A percentile compares a stretch with the other conserved stretches of the same genome.
Evolutionary conservation across 2,329 filamentous ascomycete species (phyloP).

Genomic region (Daldinia sp.): DNA sequence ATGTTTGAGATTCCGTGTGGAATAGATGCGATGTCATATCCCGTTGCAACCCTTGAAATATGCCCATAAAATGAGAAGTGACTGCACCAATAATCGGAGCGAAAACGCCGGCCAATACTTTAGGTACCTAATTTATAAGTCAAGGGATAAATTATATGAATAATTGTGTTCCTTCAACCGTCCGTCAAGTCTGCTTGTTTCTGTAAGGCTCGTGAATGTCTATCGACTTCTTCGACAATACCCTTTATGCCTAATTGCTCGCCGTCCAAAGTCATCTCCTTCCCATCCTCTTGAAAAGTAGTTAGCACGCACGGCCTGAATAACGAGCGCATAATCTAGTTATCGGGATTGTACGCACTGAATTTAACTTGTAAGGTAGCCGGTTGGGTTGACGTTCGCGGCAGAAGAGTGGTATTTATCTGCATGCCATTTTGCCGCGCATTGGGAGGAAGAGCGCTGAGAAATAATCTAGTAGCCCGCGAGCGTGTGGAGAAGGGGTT

Average conservation of each 20-base stretch:
- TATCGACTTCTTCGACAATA: slow-evolving; percentile 87
- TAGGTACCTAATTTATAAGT: slow-evolving; percentile 23
- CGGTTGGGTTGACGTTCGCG: slow-evolving; percentile 74
- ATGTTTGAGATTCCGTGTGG: not conserved
- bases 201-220: slow-evolving; percentile 85
- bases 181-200: slow-evolving; percentile 83
- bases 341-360: slow-evolving; percentile 67
- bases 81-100: slow-evolving; percentile 25
- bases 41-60: not conserved
- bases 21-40: slow-evolving; percentile 4
- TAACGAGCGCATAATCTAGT: not conserved
- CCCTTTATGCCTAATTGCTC: slow-evolving; percentile 86
- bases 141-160: slow-evolving; percentile 18
- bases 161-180: slow-evolving; percentile 26
- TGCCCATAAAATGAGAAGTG: not conserved
- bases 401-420: slow-evolving; percentile 81
- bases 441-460: slow-evolving; percentile 83
- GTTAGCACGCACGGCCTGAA: slow-evolving; percentile 44
- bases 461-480: slow-evolving; percentile 88
- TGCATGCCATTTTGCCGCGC: slow-evolving; percentile 79
- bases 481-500: slow-evolving; percentile 87
- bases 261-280: slow-evolving; percentile 85
- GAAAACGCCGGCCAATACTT: slow-evolving; percentile 46
- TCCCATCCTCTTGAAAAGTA: slow-evolving; percentile 81
- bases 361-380: slow-evolving; percentile 84